Conservation (phyloP, 163 green algal species). For the Smithsoniella earleae region DNA sequence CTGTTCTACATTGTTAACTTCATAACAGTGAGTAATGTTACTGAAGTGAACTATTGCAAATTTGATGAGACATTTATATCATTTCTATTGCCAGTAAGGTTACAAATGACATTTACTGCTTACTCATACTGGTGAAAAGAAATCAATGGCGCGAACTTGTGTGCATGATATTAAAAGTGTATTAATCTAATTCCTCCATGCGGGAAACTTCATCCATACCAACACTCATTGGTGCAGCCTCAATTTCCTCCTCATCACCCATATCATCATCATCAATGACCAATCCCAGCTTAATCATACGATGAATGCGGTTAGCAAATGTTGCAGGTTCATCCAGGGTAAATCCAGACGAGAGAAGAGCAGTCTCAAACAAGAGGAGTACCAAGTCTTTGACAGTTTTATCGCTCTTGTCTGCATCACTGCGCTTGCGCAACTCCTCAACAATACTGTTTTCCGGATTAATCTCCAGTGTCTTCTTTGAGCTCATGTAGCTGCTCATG, state of each 20-base stretch:
- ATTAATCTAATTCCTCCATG: conserved; percentile 99
- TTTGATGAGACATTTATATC: no score
- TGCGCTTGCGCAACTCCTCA: conserved; percentile 77
- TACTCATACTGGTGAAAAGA: no score
- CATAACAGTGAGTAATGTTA: no score
- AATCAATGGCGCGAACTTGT: no score
- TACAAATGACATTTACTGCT: no score
- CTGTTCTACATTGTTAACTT: no score
- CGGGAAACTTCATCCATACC: conserved; percentile 75
- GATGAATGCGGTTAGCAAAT: conserved; percentile 93
- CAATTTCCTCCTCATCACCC: conserved; percentile 56
- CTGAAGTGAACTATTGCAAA: no score
- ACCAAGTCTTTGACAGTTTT: conserved; percentile 99
- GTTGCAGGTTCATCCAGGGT: conserved; percentile 94
- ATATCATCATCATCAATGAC: conserved; percentile 88
- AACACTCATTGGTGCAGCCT: conserved; percentile 83
- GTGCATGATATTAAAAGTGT: no score
- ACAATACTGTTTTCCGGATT: conserved; percentile 98
- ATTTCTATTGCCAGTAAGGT: no score
- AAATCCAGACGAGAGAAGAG: conserved; percentile 93
- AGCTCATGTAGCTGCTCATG: conserved; percentile 85
- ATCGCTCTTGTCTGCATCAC: conserved; percentile 94
- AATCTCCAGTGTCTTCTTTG: conserved; percentile 99
- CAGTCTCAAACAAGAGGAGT: conserved; percentile 95
- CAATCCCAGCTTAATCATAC: conserved; percentile 98